These are phyloP conservation scores for Salvia rosmarinus DNA, from an alignment of 257 asterid genomes.

Conservation along the genomic window DNA sequence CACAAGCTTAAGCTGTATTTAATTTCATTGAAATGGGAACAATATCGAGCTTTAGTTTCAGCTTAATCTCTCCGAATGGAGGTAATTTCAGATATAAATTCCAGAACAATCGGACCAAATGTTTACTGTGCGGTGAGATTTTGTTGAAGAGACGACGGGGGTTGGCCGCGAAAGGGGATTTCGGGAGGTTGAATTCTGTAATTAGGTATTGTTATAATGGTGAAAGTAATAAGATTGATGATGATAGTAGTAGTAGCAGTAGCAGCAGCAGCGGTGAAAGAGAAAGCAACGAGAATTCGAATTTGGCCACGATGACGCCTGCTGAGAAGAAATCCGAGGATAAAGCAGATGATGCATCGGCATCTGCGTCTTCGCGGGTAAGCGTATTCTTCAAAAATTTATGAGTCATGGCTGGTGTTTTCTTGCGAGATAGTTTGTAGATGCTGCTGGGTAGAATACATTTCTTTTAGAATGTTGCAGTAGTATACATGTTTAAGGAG, in stretches of 20 bases:
- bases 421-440: background rate
- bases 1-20: background rate
- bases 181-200: slow-evolving; percentile 42
- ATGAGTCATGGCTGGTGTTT: background rate
- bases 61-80: slow-evolving; percentile 43
- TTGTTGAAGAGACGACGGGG: slow-evolving; percentile 44
- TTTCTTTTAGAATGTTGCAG: background rate
- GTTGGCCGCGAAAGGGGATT: slow-evolving; percentile 35
- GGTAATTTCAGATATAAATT: slow-evolving; percentile 31
- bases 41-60: slow-evolving; percentile 52
- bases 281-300: slow-evolving; percentile 61
- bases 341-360: slow-evolving; percentile 44
- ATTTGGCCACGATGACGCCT: slow-evolving; percentile 54
- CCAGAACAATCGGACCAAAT: slow-evolving; percentile 30
- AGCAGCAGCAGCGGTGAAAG: slow-evolving; percentile 40
- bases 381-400: background rate
- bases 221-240: slow-evolving; percentile 38
- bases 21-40: slow-evolving; percentile 53
- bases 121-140: slow-evolving; percentile 45
- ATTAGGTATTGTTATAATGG: slow-evolving; percentile 51
- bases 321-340: slow-evolving; percentile 51
- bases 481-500: background rate
- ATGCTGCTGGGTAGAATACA: slow-evolving; percentile 4
- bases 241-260: slow-evolving; percentile 20
- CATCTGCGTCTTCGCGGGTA: slow-evolving; percentile 62